phyloP scores from a whole-genome alignment of 164 flowering plant genomes.

The Litsea cubeba region DNA sequence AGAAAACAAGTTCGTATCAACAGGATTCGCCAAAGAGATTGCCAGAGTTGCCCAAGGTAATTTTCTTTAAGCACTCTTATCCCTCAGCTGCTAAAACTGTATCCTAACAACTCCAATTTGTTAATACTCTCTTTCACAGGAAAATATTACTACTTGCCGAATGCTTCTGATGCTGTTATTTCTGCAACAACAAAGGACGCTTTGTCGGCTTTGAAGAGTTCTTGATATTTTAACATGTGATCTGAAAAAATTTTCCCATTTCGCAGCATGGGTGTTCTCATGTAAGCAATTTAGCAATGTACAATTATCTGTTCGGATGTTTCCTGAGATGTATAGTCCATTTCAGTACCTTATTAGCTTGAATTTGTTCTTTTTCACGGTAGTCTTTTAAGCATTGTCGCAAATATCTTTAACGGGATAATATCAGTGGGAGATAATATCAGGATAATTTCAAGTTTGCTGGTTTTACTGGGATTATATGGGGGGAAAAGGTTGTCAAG shows the following conservation, averaged over 20 bases:
- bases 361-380: neutral
- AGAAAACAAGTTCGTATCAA: conserved; percentile 94
- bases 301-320: neutral
- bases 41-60: conserved; percentile 96
- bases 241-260: neutral
- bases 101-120: neutral
- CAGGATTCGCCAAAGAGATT: conserved; percentile 96
- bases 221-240: conserved; percentile 28
- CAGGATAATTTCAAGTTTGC: too few species aligned
- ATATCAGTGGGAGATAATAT: too few species aligned
- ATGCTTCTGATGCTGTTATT: conserved; percentile 95
- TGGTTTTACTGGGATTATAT: too few species aligned
- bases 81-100: neutral
- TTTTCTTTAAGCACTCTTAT: neutral
- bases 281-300: neutral
- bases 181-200: conserved; percentile 92
- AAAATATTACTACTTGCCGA: conserved; percentile 92
- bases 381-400: too few species aligned
- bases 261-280: neutral
- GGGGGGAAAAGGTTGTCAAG: too few species aligned
- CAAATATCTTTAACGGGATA: too few species aligned
- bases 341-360: neutral
- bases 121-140: conserved; percentile 39
- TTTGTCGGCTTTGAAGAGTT: conserved; percentile 60
- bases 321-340: neutral